Evolutionary conservation across 257 asterid genomes (phyloP).

Genomic region (Ehretia macrophylla): DNA sequence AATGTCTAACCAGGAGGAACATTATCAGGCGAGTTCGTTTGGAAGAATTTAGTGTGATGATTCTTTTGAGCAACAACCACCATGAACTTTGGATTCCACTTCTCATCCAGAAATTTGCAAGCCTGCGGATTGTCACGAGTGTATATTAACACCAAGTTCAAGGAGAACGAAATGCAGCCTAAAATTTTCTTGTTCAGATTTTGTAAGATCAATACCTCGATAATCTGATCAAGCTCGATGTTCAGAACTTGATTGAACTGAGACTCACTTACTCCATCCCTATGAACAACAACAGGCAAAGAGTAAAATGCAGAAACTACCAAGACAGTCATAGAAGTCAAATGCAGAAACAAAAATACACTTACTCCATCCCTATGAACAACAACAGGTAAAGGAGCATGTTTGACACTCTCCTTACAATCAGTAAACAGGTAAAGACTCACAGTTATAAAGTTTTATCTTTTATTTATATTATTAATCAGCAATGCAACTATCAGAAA

Average conservation of each 20-base stretch:
- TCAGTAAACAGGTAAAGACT: too few relatives aligned
- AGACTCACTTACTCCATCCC: slow-evolving; percentile 79
- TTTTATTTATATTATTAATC: too few relatives aligned
- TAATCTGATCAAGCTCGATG: slow-evolving; percentile 60
- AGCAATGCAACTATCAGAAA: too few relatives aligned
- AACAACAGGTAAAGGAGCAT: not conserved
- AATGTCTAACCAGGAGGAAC: slow-evolving; percentile 57
- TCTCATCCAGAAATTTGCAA: slow-evolving; percentile 46
- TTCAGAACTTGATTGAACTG: slow-evolving; percentile 74
- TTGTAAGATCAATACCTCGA: slow-evolving; percentile 33
- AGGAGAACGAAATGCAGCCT: not conserved
- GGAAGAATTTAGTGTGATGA: slow-evolving; percentile 72
- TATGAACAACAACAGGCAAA: slow-evolving; percentile 5
- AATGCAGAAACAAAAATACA: slow-evolving; percentile 2
- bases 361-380: slow-evolving; percentile 69
- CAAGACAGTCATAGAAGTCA: not conserved
- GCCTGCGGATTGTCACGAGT: slow-evolving; percentile 33
- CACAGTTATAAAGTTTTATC: too few relatives aligned
- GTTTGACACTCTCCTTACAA: too few relatives aligned
- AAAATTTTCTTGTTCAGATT: not conserved
- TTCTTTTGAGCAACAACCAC: slow-evolving; percentile 68
- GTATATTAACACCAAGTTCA: not conserved
- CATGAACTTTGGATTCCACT: slow-evolving; percentile 57
- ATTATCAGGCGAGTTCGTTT: slow-evolving; percentile 37
- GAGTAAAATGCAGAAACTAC: too few relatives aligned